Conservation (phyloP, 805 yeast genomes). For the Sugiyamaella marilandica region DNA sequence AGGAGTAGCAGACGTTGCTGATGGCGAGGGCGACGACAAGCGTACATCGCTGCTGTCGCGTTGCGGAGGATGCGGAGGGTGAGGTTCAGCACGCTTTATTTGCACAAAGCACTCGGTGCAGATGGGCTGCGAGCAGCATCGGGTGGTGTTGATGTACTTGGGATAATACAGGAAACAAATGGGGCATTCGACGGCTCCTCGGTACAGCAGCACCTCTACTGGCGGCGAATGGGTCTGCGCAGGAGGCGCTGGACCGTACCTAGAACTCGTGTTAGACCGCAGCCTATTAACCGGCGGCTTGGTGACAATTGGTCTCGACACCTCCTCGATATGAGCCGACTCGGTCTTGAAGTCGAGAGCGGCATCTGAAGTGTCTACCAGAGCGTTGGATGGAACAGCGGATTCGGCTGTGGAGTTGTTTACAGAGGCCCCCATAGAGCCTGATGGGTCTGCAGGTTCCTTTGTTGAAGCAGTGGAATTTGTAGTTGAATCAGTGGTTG, state of each 20-base stretch:
- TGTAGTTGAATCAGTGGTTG: too few relatives aligned
- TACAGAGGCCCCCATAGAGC: too few relatives aligned
- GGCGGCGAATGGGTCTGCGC: slow-evolving; percentile 7
- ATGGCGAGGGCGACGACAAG: slow-evolving; percentile 19
- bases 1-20: slow-evolving; percentile 24
- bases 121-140: slow-evolving; percentile 90
- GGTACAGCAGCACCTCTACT: slow-evolving; percentile 56
- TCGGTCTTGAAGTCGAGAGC: slow-evolving; percentile 6
- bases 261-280: slow-evolving; percentile 19
- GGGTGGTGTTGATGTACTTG: slow-evolving; percentile 63
- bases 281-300: slow-evolving; percentile 13
- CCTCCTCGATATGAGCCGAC: slow-evolving; percentile 5
- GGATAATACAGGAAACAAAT: slow-evolving; percentile 90
- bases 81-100: slow-evolving; percentile 86
- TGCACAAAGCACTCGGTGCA: slow-evolving; percentile 97
- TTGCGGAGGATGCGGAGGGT: slow-evolving; percentile 69
- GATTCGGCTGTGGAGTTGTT: too few relatives aligned
- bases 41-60: slow-evolving; percentile 1
- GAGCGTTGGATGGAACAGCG: too few relatives aligned
- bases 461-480: too few relatives aligned
- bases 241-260: slow-evolving; percentile 8
- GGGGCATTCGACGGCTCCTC: slow-evolving; percentile 79
- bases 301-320: neutral
- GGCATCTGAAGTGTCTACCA: too few relatives aligned
- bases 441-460: too few relatives aligned